Base-by-base conservation (phyloP, 257 asterid genomes). In the Solanum peruvianum region DNA sequence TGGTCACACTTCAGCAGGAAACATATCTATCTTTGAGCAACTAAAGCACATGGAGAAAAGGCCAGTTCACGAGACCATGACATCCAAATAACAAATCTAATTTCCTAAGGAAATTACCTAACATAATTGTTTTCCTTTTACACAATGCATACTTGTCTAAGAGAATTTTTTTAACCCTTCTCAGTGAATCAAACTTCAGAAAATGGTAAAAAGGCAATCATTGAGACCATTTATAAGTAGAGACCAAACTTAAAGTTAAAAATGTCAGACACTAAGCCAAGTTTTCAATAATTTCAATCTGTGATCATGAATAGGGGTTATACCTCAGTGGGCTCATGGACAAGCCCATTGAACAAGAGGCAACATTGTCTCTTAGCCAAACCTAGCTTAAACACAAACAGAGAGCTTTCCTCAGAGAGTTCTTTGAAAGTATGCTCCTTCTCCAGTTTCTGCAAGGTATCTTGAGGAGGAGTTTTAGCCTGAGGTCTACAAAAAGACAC, bases 291-390 rank as follows among this genome's bases (percentile, higher is more conserved):
- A 12, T 47, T 80, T 29, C 45, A 80, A 18, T 49, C 6, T 49
- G 45, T 29, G 69, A 78, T 78, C 69, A 49, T 80, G 69, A 47
- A 76, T 87, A 47, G 84, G 84, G 88, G 89, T 82, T 76, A 84
- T 87, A 95, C 99, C 99, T 97, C 99, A 88, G 81, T 96, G 58
- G 98, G 89, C 67, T 97, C 98, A 92, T 91, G 88, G 93, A 97
- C 98, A 89, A 96, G 99, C 90, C 99, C 99, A 78, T 97, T 97
- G 95, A 97, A 93, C 92, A 96, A 91, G 89, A 97, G 98, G 89
- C 96, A 90, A 87, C 99, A 94, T 87, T 91, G 93, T 83, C 93
- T 92, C 92, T 94, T 95, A 45, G 97, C 87, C 92, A 97, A 89
- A 69, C 99, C 99, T 85, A 95, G 93, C 93, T 96, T 96, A 86